Base-by-base conservation (phyloP, 2,329 filamentous ascomycete genomes). In the Metarhizium anisopliae region DNA sequence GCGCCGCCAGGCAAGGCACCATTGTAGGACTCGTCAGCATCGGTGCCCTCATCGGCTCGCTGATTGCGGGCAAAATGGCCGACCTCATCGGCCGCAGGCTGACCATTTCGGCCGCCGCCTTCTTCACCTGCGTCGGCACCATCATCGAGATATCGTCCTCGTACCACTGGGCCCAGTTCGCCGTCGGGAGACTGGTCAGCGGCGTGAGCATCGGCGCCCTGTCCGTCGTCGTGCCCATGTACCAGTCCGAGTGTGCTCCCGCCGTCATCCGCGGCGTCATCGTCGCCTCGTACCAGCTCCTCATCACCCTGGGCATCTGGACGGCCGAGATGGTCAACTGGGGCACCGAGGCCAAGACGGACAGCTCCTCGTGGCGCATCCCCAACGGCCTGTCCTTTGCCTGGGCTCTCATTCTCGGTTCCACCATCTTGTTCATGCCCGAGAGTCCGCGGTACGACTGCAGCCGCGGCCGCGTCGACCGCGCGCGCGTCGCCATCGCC, bases 291-390 rank as follows among this genome's bases (percentile, higher is more conserved):
- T 88, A 87, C 68, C 85, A 88, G 72, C 77, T 88, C 3, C 81
- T 86, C 66, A 84, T 88, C 65, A 88, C 85, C 0, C 72, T 87
- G 32, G 85, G 85, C 51, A 87, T 89, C 66, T 83, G 77, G 74
- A 72, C 71, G 29, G 74, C 77, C 42, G 78, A 81, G 62, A 76
- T 80, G 68, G 74, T 81, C 67, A 85, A 87, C 66, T 86, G 73
- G 64, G 83, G 83, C 6, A 87, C 84, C 6, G 72, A 81, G 50
- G 29, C 60, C 2, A 72, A 72, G 52, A 18, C 52, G 1, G 73
- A 70, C 60, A 76, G 77, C 25, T 74, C 76, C 2, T 76, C 82
- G 13, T 89, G 85, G 84, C 76, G 84, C 59, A 79, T 87, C 6
- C 80, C 85, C 52, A 79, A 80, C 62, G 79, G 74, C 10, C 69